Evolutionary conservation across 2,329 filamentous ascomycete species (phyloP), one percentile per base, ranked within the genome.

Genomic region (Fusarium tuaranense): DNA sequence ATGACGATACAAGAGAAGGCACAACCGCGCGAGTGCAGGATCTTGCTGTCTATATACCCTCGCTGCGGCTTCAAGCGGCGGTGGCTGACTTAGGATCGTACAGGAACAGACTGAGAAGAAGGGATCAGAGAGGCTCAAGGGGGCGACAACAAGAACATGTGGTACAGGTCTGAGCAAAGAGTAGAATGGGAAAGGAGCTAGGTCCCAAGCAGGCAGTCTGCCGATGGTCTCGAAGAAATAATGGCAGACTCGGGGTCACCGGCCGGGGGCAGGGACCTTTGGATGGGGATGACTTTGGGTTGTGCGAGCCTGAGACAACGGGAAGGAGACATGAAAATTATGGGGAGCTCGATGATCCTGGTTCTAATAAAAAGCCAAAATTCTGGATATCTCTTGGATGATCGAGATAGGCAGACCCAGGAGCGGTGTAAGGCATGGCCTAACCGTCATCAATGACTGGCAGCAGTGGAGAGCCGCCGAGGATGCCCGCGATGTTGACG

Each of bases 251-350:
- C 77, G 77, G 73, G 71, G 70, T 79, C 76, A 78, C 76, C 73
- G 70, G 75, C 69, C 69, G 75, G 75, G 71, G 73, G 75, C 71
- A 76, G 75, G 73, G 72, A 68, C 68, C 75, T 78, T 76, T 76
- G 76, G 77, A 75, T 76, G 72, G 76, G 72, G 77, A 78, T 74
- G 72, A 73, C 34, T 71, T 74, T 72, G 63, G 79, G 83, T 85
- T 77, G 84, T 76, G 84, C 83, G 82, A 81, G 77, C 77, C 82
- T 84, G 83, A 86, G 84, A 85, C 84, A 85, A 80, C 79, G 80
- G 81, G 79, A 80, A 81, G 78, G 77, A 76, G 79, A 80, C 80
- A 80, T 81, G 78, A 77, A 78, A 80, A 78, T 78, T 81, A 82
- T 78, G 81, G 79, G 79, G 77, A 79, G 77, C 69, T 78, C 76